phyloP scores from a whole-genome alignment of 1,284 basidiomycete species.

The Cutaneotrichosporon daszewskae region DNA sequence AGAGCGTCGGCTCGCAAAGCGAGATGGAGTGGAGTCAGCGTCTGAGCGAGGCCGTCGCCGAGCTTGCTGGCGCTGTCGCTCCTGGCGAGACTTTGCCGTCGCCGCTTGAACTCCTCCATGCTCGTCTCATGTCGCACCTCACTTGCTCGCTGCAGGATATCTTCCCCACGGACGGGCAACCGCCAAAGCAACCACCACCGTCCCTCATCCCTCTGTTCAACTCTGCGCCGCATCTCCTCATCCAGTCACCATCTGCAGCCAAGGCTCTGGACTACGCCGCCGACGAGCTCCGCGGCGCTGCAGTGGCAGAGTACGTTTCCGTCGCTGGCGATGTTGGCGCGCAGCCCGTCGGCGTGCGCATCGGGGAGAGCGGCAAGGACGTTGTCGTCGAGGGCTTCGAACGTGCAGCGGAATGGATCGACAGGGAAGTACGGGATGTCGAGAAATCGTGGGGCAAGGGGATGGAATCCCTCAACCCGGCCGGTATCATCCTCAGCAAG shows the following conservation, averaged over 20 bases:
- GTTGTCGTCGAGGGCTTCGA: conserved; percentile 36
- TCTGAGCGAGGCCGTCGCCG: conserved; percentile 19
- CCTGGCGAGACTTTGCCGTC: conserved; percentile 17
- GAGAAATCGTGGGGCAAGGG: conserved; percentile 31
- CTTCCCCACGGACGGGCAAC: conserved; percentile 27
- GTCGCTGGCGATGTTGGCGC: conserved; percentile 22
- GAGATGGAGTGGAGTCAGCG: conserved; percentile 19
- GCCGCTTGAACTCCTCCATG: conserved; percentile 22
- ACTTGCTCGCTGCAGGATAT: conserved; percentile 20
- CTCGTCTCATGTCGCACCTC: conserved; percentile 20
- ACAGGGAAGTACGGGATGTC: conserved; percentile 33
- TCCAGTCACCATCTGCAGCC: conserved; percentile 11
- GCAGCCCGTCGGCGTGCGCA: conserved; percentile 10
- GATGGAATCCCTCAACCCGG: conserved; percentile 33
- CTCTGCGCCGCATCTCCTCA: conserved; percentile 21
- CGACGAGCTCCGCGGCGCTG: conserved; percentile 37
- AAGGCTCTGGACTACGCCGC: conserved; percentile 21
- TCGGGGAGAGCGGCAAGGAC: conserved; percentile 24
- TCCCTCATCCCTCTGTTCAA: conserved; percentile 32
- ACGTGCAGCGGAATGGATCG: conserved; percentile 42
- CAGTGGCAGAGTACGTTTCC: conserved; percentile 42
- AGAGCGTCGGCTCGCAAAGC: conserved; percentile 21
- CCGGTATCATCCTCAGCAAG: conserved; percentile 37
- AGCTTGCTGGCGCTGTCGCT: conserved; percentile 18
- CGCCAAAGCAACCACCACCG: conserved; percentile 27